Evolutionary conservation across 2,329 filamentous ascomycete species (phyloP).

Genomic region (Epichloe hybrida): DNA sequence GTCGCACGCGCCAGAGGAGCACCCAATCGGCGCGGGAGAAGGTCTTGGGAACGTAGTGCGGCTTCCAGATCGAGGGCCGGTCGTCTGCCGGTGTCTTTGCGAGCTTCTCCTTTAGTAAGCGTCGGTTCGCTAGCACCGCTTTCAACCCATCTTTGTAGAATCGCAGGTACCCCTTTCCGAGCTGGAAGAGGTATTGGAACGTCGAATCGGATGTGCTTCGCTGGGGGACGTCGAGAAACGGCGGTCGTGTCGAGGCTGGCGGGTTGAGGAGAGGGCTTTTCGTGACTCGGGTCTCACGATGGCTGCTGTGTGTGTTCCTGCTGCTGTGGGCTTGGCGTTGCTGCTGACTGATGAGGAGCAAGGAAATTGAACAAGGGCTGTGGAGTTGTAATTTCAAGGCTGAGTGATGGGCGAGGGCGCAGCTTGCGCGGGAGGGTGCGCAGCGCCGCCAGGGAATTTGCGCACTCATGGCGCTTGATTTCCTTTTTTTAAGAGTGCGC

Average conservation of each 20-base stretch:
- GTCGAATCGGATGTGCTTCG: constrained; percentile 25
- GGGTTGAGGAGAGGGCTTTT: constrained; percentile 47
- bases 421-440: constrained; percentile 10
- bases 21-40: constrained; percentile 56
- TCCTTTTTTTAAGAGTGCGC: neutral
- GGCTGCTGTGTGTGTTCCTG: constrained; percentile 7
- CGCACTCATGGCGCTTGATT: constrained; percentile 16
- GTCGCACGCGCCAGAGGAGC: constrained; percentile 50
- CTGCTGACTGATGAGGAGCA: constrained; percentile 4
- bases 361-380: neutral
- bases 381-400: constrained; percentile 2
- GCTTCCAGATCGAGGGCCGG: constrained; percentile 26
- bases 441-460: constrained; percentile 19
- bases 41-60: constrained; percentile 19
- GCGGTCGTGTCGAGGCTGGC: constrained; percentile 58
- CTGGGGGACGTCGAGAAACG: constrained; percentile 49
- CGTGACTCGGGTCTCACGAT: constrained; percentile 12
- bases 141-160: constrained; percentile 86
- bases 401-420: constrained; percentile 5
- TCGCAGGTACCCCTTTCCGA: constrained; percentile 61
- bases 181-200: constrained; percentile 36
- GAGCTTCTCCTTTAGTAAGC: constrained; percentile 32
- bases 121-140: constrained; percentile 56
- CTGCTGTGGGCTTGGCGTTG: constrained; percentile 12
- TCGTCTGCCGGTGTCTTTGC: constrained; percentile 39